These are phyloP conservation scores for Ophiostoma angusticollis DNA, from an alignment of 2,329 filamentous ascomycete genomes.

Conservation along the genomic window DNA sequence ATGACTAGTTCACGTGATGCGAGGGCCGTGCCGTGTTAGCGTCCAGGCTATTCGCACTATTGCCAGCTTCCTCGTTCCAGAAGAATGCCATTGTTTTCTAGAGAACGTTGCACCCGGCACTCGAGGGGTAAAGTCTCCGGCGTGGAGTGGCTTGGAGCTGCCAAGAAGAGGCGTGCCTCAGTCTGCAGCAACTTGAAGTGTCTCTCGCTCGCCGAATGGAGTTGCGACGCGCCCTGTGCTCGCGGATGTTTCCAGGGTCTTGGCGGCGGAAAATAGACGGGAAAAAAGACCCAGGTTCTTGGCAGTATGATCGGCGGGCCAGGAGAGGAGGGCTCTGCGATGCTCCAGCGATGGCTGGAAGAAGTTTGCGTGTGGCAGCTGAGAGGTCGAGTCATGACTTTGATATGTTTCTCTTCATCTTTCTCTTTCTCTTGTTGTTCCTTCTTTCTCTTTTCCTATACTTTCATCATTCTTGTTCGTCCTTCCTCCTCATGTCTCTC, in stretches of 20 bases:
- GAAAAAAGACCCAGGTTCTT: too few species aligned
- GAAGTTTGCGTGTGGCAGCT: background rate
- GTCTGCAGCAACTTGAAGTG: too few species aligned
- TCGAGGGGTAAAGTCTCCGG: too few species aligned
- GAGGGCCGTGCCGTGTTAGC: background rate
- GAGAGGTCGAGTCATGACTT: too few species aligned
- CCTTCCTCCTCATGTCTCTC: background rate
- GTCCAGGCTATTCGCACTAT: too few species aligned
- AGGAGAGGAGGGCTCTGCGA: background rate
- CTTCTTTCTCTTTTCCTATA: background rate
- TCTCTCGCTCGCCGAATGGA: too few species aligned
- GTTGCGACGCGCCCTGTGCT: background rate
- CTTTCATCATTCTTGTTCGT: background rate
- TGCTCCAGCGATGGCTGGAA: background rate
- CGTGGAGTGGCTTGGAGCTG: too few species aligned
- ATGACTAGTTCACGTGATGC: background rate
- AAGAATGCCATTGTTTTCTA: too few species aligned
- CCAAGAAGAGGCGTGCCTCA: too few species aligned
- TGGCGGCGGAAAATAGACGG: too few species aligned
- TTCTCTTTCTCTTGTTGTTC: background rate
- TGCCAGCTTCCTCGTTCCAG: too few species aligned
- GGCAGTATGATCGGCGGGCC: slow-evolving; percentile 7
- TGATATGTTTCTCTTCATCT: background rate
- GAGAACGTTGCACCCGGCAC: too few species aligned
- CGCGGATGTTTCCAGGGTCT: background rate